Conservation (phyloP, 345 rosid species). For the Gossypium thurberi region DNA sequence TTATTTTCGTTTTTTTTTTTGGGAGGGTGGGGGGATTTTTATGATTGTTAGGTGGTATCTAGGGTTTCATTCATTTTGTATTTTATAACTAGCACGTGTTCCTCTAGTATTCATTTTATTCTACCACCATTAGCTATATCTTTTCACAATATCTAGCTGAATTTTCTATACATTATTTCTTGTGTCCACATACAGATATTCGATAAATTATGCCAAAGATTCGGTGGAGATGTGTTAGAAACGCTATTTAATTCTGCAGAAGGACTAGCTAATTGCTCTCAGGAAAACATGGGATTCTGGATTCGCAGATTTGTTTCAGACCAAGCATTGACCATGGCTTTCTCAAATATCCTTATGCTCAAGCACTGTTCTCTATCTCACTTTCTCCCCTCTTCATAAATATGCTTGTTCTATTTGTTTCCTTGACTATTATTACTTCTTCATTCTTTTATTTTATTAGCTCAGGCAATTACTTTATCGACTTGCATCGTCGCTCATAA, state of each 20-base stretch:
- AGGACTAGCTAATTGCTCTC: constrained; percentile 52
- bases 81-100: neutral
- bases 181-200: constrained; percentile 51
- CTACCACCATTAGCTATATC: neutral
- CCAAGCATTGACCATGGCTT: constrained; percentile 56
- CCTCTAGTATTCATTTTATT: neutral
- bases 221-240: constrained; percentile 87
- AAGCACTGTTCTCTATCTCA: constrained; percentile 15
- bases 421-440: constrained; percentile 77
- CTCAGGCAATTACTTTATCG: constrained; percentile 93
- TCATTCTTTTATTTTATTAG: constrained; percentile 92
- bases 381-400: neutral
- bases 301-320: constrained; percentile 65
- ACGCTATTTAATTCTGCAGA: constrained; percentile 78
- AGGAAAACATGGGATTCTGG: constrained; percentile 45
- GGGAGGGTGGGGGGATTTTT: neutral
- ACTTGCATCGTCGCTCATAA: constrained; percentile 94
- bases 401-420: constrained; percentile 21
- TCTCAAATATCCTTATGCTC: constrained; percentile 75
- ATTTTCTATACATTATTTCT: neutral
- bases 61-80: neutral
- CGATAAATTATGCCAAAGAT: constrained; percentile 86
- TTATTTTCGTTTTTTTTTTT: neutral
- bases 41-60: neutral
- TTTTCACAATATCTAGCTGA: neutral